Evolutionary conservation across 2,329 filamentous ascomycete genomes (phyloP), one percentile per base, ranked within the genome.

Genomic region (Diplodia seriata): DNA sequence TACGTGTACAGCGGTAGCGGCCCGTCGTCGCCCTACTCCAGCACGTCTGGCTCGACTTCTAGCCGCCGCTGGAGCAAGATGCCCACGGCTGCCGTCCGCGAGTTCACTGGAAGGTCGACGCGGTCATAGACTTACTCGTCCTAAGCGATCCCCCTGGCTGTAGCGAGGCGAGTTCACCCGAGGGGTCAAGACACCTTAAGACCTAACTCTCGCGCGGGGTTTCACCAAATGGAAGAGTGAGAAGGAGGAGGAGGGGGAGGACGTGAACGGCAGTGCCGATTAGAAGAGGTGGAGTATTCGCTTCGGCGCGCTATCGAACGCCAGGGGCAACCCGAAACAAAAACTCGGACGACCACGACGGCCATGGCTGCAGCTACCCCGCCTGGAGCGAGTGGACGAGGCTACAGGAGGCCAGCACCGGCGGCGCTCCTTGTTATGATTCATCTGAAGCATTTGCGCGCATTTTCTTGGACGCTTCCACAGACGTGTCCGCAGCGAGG

Each of bases 1-100:
- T 97, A 97, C 83, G 85, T 97, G 79, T 96, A 93, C 85, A 33
- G 31, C 31, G 78, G 78, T 62, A 33, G 57, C 40, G 23, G 33
- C 64, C 63, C 70, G 31, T 75, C 76, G 20, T 76, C 75, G 26
- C 77, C 77, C 23, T 74, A 75, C 15, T 75, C 75, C 12, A 73
- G 75, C 51, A 76, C 49, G 8, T 66, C 54, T 4, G 73, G 73
- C 59, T 73, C 69, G 64, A 74, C 73, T 54, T 72, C 69, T 50
- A 74, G 71, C 68, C 72, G 74, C 38, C 76, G 77, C 40, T 73
- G 77, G 70, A 78, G 76, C 73, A 78, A 77, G 69, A 74, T 74
- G 68, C 76, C 77, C 14, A 71, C 72, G 7, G 72, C 77, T 47
- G 68, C 75, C 56, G 75, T 79, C 68, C 75, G 70, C 69, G 76